A percentile compares a stretch with the other conserved stretches of the same genome.
Evolutionary conservation across 73 alveolate genomes (phyloP).

Genomic region (Stentor roeselii): DNA sequence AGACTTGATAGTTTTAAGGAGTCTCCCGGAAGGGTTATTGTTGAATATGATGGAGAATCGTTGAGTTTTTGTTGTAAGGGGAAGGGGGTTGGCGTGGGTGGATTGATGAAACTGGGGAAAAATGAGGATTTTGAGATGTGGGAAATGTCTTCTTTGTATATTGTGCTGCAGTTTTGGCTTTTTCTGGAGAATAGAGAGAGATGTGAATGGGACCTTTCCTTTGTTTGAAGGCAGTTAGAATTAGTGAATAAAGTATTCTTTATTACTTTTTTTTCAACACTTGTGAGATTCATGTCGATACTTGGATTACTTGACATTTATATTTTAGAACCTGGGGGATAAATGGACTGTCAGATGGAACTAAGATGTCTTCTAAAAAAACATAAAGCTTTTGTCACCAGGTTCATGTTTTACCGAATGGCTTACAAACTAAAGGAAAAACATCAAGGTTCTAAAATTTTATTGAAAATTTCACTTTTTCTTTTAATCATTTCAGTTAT

Average conservation of each 20-base stretch:
- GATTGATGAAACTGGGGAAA: not conserved
- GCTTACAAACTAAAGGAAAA: no score
- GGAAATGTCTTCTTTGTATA: not conserved
- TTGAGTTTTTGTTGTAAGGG: not conserved
- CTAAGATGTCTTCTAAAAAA: not conserved
- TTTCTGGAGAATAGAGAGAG: not conserved
- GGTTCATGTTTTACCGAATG: not conserved
- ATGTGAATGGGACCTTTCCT: not conserved
- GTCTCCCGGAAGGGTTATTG: not conserved
- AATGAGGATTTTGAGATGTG: not conserved
- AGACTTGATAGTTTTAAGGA: not conserved
- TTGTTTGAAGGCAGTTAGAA: not conserved
- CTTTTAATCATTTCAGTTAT: not conserved
- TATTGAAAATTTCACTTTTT: no score
- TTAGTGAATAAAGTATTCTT: not conserved
- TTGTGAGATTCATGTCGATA: not conserved
- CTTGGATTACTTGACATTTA: conserved; percentile 13
- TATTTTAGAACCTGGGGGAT: not conserved
- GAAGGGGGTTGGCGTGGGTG: not conserved
- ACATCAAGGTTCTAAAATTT: not conserved
- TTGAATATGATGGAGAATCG: not conserved
- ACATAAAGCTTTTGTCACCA: not conserved
- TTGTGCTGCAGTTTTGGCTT: not conserved
- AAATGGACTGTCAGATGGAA: not conserved
- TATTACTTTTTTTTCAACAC: not conserved